phyloP scores from a whole-genome alignment of 805 yeast species.

The Candida cerambycidarum region DNA sequence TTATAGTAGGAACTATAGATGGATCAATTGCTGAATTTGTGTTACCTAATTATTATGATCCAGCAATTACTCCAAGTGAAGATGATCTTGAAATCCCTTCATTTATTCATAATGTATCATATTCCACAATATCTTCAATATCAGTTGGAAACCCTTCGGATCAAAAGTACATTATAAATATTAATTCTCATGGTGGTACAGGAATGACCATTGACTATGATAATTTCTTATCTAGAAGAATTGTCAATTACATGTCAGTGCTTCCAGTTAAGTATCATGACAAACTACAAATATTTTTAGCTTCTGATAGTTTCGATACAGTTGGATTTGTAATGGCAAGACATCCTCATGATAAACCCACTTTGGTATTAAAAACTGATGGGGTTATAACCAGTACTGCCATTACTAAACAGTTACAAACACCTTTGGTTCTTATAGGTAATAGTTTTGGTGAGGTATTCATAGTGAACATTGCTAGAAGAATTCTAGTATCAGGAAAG shows the following conservation, averaged over 20 bases:
- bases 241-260: conserved; percentile 24
- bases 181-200: conserved; percentile 31
- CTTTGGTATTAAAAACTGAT: conserved; percentile 30
- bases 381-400: conserved; percentile 28
- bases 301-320: conserved; percentile 29
- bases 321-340: conserved; percentile 29
- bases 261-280: conserved; percentile 31
- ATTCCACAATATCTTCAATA: conserved; percentile 29
- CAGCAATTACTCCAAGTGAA: not conserved
- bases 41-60: conserved; percentile 27
- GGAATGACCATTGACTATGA: conserved; percentile 24
- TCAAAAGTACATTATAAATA: conserved; percentile 22
- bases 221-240: conserved; percentile 26
- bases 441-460: conserved; percentile 36
- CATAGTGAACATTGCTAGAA: conserved; percentile 38
- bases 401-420: conserved; percentile 32
- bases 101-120: conserved; percentile 29
- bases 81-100: conserved; percentile 30
- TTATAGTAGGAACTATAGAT: conserved; percentile 57
- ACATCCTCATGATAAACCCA: conserved; percentile 35
- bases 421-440: conserved; percentile 37
- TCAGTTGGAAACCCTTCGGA: conserved; percentile 24
- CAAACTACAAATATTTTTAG: conserved; percentile 25
- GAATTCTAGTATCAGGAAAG: conserved; percentile 34
- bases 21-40: conserved; percentile 63